A percentile compares a stretch with the other conserved stretches of the same genome.
Evolutionary conservation across 208 protist species (phyloP).

Genomic region (Phytomonas sp.): DNA sequence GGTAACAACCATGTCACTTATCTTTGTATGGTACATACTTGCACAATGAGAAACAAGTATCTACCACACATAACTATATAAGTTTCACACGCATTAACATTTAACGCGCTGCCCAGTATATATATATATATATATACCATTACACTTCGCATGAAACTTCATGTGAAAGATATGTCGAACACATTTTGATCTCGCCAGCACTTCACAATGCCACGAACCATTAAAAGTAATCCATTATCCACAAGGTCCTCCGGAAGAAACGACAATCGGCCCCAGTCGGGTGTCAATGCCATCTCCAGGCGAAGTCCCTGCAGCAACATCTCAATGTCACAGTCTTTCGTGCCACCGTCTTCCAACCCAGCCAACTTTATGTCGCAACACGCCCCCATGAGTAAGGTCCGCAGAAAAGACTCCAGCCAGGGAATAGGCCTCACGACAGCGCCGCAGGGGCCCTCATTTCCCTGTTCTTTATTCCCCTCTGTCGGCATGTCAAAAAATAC

Average conservation of each 20-base stretch:
- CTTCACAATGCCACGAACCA: slow-evolving; percentile 12
- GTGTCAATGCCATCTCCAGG: slow-evolving; percentile 11
- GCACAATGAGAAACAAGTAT: background rate
- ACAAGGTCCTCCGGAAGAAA: slow-evolving; percentile 11
- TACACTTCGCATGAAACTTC: background rate
- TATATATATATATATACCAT: background rate
- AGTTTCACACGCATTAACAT: background rate
- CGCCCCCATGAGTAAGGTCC: slow-evolving; percentile 18
- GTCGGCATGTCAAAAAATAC: background rate
- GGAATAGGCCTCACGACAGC: slow-evolving; percentile 14
- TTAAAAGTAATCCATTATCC: slow-evolving; percentile 11
- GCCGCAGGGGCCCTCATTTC: background rate
- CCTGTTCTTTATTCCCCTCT: background rate
- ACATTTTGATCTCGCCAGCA: slow-evolving; percentile 57
- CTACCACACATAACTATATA: background rate
- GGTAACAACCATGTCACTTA: background rate
- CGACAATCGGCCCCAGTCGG: slow-evolving; percentile 10
- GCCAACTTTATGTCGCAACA: slow-evolving; percentile 16
- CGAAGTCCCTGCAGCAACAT: slow-evolving; percentile 18
- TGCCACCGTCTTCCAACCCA: slow-evolving; percentile 1
- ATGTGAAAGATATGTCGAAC: slow-evolving; percentile 18
- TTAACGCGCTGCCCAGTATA: background rate
- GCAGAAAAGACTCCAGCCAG: slow-evolving; percentile 31
- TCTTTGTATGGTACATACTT: background rate
- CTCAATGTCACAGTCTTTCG: background rate